These are phyloP conservation scores for Blastocladiella britannica DNA, from an alignment of 192 early-diverging fungal species.

Conservation along the genomic window DNA sequence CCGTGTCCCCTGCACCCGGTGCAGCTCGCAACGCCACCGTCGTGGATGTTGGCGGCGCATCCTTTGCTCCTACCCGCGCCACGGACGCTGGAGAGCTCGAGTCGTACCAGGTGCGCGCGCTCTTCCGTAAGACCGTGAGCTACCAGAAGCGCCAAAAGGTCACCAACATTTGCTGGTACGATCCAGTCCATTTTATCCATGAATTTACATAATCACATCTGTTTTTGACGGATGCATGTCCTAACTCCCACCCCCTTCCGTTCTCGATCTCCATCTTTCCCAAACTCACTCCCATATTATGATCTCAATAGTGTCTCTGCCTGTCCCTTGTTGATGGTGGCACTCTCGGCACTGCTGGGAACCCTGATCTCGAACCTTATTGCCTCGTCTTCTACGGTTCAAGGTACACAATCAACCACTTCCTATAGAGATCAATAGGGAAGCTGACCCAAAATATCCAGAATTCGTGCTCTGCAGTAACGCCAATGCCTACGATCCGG, in stretches of 20 bases:
- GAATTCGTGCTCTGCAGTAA: constrained; percentile 30
- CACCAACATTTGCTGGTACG: constrained; percentile 56
- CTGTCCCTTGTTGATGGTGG: constrained; percentile 50
- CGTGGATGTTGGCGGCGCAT: neutral
- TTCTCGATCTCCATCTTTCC: too few relatives aligned
- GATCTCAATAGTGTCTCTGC: constrained; percentile 14
- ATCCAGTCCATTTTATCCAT: constrained; percentile 15
- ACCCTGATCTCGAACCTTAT: constrained; percentile 29
- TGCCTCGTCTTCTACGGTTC: constrained; percentile 14
- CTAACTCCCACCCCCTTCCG: too few relatives aligned
- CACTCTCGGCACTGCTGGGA: constrained; percentile 32
- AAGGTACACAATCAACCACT: constrained; percentile 15
- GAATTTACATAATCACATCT: too few relatives aligned
- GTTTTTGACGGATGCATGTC: too few relatives aligned
- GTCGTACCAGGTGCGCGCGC: constrained; percentile 17
- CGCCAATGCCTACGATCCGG: constrained; percentile 15
- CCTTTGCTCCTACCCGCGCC: neutral
- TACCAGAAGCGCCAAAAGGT: constrained; percentile 51
- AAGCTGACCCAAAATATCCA: neutral
- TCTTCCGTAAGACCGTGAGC: constrained; percentile 34
- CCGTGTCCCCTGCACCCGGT: too few relatives aligned
- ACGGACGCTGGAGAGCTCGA: constrained; percentile 1
- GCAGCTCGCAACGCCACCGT: too few relatives aligned
- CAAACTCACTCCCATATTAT: neutral
- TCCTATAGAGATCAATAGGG: too few relatives aligned